Conservation (phyloP, 805 yeast species). For the Ascoidea asiatica region DNA sequence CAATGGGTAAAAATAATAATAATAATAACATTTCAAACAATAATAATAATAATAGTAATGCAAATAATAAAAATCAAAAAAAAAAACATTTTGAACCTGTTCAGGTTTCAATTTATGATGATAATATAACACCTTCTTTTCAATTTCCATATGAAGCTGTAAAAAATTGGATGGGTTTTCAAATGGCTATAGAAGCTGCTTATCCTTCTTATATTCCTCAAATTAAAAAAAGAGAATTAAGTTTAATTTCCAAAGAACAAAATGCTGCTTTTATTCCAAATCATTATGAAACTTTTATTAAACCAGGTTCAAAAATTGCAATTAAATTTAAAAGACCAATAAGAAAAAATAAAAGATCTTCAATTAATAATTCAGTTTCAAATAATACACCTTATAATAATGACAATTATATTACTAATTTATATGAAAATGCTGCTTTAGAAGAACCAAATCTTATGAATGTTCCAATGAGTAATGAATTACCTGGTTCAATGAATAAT, state of each 20-base stretch:
- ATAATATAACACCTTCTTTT: neutral
- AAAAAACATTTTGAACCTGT: neutral
- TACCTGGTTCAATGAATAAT: neutral
- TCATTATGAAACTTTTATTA: conserved; percentile 6
- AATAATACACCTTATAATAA: neutral
- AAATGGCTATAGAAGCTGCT: conserved; percentile 7
- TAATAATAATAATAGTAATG: too few relatives aligned
- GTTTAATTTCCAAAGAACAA: conserved; percentile 4
- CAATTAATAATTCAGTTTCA: neutral
- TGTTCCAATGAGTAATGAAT: too few relatives aligned
- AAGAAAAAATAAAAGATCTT: neutral
- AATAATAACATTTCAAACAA: too few relatives aligned
- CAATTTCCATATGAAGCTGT: conserved; percentile 9
- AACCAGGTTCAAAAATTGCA: conserved; percentile 6
- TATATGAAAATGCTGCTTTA: neutral
- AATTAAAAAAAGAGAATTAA: conserved; percentile 3
- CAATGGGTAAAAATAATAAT: too few relatives aligned
- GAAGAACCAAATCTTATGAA: too few relatives aligned
- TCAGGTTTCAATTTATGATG: neutral
- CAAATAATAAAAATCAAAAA: neutral
- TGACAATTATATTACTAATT: neutral
- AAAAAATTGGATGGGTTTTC: conserved; percentile 6
- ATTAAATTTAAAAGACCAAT: conserved; percentile 4
- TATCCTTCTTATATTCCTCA: conserved; percentile 4
- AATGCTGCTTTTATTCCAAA: conserved; percentile 8